Evolutionary conservation across 306 rosid species (phyloP), one percentile per base, ranked within the genome.

Genomic region (Cercis canadensis): DNA sequence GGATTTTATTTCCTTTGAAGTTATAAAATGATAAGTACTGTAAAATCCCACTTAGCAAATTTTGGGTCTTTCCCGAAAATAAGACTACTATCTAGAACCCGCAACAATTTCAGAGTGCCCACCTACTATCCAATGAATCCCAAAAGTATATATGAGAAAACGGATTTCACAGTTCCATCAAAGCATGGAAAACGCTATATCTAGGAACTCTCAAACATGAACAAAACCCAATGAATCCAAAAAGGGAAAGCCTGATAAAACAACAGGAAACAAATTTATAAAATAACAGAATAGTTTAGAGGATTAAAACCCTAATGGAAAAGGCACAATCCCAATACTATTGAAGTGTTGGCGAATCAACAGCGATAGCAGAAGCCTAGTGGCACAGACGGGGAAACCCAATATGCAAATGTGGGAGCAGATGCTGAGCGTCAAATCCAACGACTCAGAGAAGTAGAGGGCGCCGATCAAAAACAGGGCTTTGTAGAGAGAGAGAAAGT

Each of bases 391-490:
- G 80, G 60, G n/a, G n/a, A n/a, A n/a, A n/a, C n/a, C n/a, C n/a
- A n/a, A n/a, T n/a, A n/a, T n/a, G n/a, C n/a, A n/a, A n/a, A n/a
- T n/a, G n/a, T n/a, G n/a, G n/a, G n/a, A n/a, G n/a, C n/a, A n/a
- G n/a, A n/a, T 62, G 65, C 14, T 50, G 67, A 74, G 74, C 73
- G 82, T 69, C 64, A 41, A 78, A 73, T 77, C 66, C 53, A 12
- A 64, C 34, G 73, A 63, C 46, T 6, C 4, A 75, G 34, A 74
- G 41, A 75, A 60, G 63, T 46, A 24, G 29, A 74, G 83, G 82
- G 67, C 15, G 79, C 9, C 62, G 92, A 89, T 92, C 85, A 86
- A 77, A 76, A 81, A 67, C 64, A 79, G 80, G 84, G 72, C 79
- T 67, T 78, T 81, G 70, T 7, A 65, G 67, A 74, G 78, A 72